Base-by-base conservation (phyloP, 2,329 filamentous ascomycete genomes). In the Ophiostoma triangulosporum region DNA sequence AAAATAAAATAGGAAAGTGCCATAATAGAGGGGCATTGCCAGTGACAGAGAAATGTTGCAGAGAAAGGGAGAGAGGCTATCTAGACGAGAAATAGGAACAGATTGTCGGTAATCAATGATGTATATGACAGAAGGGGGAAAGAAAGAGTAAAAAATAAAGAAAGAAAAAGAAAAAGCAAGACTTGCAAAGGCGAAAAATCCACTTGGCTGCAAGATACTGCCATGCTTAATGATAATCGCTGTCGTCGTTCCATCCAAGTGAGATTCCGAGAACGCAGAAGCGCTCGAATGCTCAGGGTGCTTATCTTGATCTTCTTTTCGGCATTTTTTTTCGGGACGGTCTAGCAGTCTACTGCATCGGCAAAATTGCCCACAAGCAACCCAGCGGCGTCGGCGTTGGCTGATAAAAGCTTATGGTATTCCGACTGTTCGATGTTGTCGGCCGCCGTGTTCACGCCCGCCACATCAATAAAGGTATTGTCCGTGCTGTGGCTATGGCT, bases 361-460 rank as follows among this genome's bases (percentile, higher is more conserved):
- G 75, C 73, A 68, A 81, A 81, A 15, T 77, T 80, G 43, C 78
- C 77, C 14, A 81, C 76, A 38, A 81, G 70, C 46, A 74, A 70
- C 45, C 69, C 69, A 32, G 64, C 64, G 26, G 63, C 64, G 46
- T 68, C 66, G 15, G 68, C 64, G 60, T 69, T 70, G 59, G 71
- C 62, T 20, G 65, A 65, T 14, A 65, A 61, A 6, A 61, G 58
- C 50, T 69, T 69, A 52, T 64, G 68, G 56, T 71, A 69, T 17
- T 48, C 27, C 63, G 69, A 45, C 20, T 51, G 40, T 14, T 45
- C 29, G 7, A 32, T 48, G 11, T 11, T 40, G 4, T 20, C 5
- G 49, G 9, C 49, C 12, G 26, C 35, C 2, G 22, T 17, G 5
- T 51, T 24, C 8, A 29, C 49, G 8, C 22, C 38, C 9, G 15